Evolutionary conservation across 2,329 filamentous ascomycete species (phyloP).

Genomic region (Calonectria henricotiae): DNA sequence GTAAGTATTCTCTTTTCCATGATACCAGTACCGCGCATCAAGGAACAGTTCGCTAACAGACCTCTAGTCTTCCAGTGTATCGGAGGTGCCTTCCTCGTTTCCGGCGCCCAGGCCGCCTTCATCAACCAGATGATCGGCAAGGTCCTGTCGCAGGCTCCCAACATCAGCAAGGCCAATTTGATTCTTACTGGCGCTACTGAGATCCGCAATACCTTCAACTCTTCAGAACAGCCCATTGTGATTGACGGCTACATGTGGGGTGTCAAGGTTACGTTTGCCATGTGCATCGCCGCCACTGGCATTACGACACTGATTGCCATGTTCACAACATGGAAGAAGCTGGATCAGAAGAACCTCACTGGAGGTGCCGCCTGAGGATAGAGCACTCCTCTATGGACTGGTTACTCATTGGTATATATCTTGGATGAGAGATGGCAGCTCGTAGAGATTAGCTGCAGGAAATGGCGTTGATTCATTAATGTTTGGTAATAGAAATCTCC

Average conservation of each 20-base stretch:
- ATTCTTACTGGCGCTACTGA: slow-evolving; percentile 69
- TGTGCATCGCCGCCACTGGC: slow-evolving; percentile 68
- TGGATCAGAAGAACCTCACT: slow-evolving; percentile 53
- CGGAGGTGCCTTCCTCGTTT: slow-evolving; percentile 68
- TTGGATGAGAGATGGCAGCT: neutral
- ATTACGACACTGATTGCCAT: slow-evolving; percentile 58
- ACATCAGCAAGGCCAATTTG: slow-evolving; percentile 58
- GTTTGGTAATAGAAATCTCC: neutral
- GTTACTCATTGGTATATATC: neutral
- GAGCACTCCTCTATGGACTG: neutral
- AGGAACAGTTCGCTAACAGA: slow-evolving; percentile 36
- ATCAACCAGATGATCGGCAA: slow-evolving; percentile 62
- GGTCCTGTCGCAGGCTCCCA: slow-evolving; percentile 57
- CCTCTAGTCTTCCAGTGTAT: slow-evolving; percentile 65
- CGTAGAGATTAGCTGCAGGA: slow-evolving; percentile 3
- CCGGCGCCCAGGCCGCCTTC: slow-evolving; percentile 66
- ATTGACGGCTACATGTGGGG: slow-evolving; percentile 75
- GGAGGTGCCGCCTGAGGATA: slow-evolving; percentile 54
- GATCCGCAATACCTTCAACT: slow-evolving; percentile 68
- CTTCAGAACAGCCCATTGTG: slow-evolving; percentile 68
- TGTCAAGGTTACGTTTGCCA: slow-evolving; percentile 75
- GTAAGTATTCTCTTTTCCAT: slow-evolving; percentile 49
- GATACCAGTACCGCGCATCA: neutral
- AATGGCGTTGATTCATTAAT: slow-evolving; percentile 19
- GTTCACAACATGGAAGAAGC: slow-evolving; percentile 60